These are phyloP conservation scores for Lodderomyces parapsilosis DNA, from an alignment of 1,139 yeast species.

Conservation along the genomic window DNA sequence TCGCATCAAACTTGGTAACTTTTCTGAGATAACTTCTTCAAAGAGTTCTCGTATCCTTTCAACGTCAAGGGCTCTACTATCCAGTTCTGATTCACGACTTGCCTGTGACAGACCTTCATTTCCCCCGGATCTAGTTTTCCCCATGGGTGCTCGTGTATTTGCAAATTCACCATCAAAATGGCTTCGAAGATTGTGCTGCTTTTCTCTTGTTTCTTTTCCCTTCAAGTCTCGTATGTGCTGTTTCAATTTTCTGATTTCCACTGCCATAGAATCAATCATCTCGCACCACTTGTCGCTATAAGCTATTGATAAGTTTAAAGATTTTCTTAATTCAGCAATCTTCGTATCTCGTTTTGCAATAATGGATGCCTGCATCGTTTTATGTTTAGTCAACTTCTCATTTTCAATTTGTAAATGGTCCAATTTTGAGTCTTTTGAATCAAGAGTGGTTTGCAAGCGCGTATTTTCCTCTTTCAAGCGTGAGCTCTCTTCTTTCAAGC, in stretches of 20 bases:
- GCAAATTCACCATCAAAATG: no score
- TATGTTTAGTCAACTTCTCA: background rate
- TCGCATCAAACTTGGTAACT: no score
- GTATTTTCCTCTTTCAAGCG: background rate
- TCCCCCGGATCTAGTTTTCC: no score
- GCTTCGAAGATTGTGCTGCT: no score
- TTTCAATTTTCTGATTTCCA: background rate
- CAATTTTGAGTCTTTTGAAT: background rate
- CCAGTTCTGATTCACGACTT: no score
- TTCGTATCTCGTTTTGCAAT: background rate
- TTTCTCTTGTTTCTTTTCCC: background rate
- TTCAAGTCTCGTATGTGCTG: background rate
- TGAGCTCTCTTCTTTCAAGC: no score
- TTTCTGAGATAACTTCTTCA: no score
- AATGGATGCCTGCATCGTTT: background rate
- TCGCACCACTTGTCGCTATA: background rate
- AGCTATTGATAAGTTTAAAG: background rate
- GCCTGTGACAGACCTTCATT: no score
- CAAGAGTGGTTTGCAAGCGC: background rate
- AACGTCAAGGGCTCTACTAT: no score
- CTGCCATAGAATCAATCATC: background rate
- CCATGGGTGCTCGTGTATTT: no score
- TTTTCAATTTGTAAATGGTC: background rate
- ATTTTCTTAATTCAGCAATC: background rate
- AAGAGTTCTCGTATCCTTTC: no score